phyloP scores from a whole-genome alignment of 306 rosid species.

The Rosa lucieae region DNA sequence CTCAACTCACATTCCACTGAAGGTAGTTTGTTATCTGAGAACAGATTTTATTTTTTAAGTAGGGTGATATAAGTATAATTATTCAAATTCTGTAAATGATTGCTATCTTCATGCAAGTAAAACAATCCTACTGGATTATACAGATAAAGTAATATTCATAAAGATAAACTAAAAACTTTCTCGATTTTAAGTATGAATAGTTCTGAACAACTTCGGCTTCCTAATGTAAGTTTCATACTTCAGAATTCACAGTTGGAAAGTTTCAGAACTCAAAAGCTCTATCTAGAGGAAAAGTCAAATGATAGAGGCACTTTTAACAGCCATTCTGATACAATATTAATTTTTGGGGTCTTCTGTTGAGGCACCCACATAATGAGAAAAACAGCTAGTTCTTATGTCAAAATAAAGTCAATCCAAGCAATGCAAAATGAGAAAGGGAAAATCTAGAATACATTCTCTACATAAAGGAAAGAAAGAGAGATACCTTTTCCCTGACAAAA shows the following conservation, averaged over 20 bases:
- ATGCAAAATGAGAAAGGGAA: background rate
- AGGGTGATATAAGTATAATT: background rate
- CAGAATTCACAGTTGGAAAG: background rate
- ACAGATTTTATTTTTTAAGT: background rate
- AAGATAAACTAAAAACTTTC: background rate
- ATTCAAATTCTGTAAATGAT: background rate
- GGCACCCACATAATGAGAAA: background rate
- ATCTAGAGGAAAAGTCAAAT: background rate
- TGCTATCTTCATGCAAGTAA: background rate
- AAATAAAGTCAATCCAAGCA: background rate
- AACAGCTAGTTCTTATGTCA: background rate
- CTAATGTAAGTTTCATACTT: background rate
- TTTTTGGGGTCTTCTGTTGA: background rate
- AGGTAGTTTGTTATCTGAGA: background rate
- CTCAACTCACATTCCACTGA: background rate
- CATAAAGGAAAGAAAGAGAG: constrained; percentile 1
- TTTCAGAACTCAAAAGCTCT: background rate
- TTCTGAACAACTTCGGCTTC: background rate
- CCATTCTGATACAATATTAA: background rate
- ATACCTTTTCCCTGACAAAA: constrained; percentile 62
- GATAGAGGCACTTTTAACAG: background rate
- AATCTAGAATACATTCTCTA: background rate
- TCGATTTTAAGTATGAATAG: background rate
- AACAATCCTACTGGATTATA: background rate
- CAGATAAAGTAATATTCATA: background rate